Evolutionary conservation across 176 grass and related monocot genomes (phyloP), one percentile per base, ranked within the genome.

Genomic region (Carex scoparia): DNA sequence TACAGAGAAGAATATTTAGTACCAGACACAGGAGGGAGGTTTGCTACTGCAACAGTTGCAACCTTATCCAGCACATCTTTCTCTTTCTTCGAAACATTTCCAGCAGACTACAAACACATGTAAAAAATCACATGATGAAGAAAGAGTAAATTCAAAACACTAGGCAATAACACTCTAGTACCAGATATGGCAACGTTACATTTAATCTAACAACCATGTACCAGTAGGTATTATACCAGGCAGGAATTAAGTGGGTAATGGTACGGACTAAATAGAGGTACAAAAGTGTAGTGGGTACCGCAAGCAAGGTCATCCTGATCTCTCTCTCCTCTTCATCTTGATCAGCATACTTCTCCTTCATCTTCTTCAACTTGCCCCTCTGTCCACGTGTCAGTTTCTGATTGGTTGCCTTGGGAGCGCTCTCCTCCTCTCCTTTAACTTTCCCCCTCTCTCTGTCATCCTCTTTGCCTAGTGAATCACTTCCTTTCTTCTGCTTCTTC

Each of bases 281-380:
- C 23, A 75, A 54, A 53, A 66, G 49, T 18, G 18, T 51, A 76
- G 61, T 66, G 62, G 73, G 85, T 93, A 98, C 93, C 78, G 89
- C 91, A 88, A 98, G 95, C 84, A 98, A 92, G 84, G 95, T 88
- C 93, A 98, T 98, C 46, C 93, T 90, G 48, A 98, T 98, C 80
- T 86, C 88, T 77, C 95, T 92, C 90, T 98, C 95, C 87, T 98
- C 95, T 61, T 94, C 95, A 84, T 98, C 95, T 85, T 95, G 95
- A 86, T 98, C 91, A 79, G 88, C 91, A 84, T 93, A 98, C 65
- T 98, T 95, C 85, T 95, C 95, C 86, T 98, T 98, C 81, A 95
- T 98, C 91, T 98, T 98, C 85, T 95, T 98, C 91, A 95, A 88
- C 67, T 95, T 98, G 80, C 93, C 80, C 84, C 90, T 98, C 81